phyloP scores from a whole-genome alignment of 371 early-diverging fungal genomes.

The Actinomucor elegans region DNA sequence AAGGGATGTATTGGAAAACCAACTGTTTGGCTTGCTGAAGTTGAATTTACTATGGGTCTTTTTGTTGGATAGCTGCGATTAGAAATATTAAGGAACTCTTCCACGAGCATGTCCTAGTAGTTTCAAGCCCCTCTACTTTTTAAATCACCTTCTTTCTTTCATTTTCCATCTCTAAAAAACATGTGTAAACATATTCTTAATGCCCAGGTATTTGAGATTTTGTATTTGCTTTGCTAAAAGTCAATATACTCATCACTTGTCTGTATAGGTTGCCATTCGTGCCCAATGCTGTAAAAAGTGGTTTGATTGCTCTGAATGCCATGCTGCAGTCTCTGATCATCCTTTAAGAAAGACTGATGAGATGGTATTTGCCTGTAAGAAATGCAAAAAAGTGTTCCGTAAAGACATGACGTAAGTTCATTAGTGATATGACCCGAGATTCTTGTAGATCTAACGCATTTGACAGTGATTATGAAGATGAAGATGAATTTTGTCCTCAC shows the following conservation, averaged over 20 bases:
- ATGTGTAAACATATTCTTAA: slow-evolving; percentile 95
- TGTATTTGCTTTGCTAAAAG: too few relatives aligned
- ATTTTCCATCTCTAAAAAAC: not conserved
- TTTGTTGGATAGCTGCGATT: too few relatives aligned
- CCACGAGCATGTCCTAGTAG: too few relatives aligned
- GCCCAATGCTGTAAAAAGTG: slow-evolving; percentile 94
- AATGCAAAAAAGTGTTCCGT: slow-evolving; percentile 95
- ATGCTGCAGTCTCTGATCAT: slow-evolving; percentile 84
- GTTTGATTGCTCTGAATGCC: slow-evolving; percentile 98
- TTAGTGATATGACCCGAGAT: not conserved
- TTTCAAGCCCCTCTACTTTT: not conserved
- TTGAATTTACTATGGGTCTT: too few relatives aligned
- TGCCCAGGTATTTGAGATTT: slow-evolving; percentile 93
- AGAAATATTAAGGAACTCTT: too few relatives aligned
- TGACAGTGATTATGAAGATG: slow-evolving; percentile 82
- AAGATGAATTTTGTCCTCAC: slow-evolving; percentile 96
- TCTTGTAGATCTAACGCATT: not conserved
- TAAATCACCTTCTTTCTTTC: not conserved
- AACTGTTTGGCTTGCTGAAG: too few relatives aligned
- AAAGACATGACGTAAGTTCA: slow-evolving; percentile 79
- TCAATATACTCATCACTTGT: not conserved
- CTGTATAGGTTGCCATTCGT: slow-evolving; percentile 79
- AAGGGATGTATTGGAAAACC: too few relatives aligned
- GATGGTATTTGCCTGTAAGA: slow-evolving; percentile 97
- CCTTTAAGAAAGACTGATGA: slow-evolving; percentile 79